phyloP scores from a whole-genome alignment of 768 basidiomycete species.

The Mycena leptocephala region DNA sequence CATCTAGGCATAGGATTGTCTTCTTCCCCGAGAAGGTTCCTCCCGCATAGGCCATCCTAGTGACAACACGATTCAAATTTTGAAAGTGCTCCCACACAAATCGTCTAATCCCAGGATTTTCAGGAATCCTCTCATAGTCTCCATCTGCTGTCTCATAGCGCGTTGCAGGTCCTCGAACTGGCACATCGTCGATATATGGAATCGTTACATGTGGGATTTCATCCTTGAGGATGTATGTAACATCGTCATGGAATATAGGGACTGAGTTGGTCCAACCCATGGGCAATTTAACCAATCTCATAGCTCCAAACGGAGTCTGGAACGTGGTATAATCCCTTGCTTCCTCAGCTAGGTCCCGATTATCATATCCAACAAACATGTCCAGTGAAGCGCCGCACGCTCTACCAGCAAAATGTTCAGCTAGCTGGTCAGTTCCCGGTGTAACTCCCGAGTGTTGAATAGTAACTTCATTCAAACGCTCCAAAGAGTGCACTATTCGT shows the following conservation, averaged over 20 bases:
- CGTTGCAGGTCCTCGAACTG: neutral
- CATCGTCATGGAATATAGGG: slow-evolving; percentile 25
- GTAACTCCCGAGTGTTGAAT: slow-evolving; percentile 35
- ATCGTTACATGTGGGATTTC: slow-evolving; percentile 26
- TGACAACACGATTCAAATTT: slow-evolving; percentile 52
- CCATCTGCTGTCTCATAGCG: slow-evolving; percentile 2
- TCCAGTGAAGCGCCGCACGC: slow-evolving; percentile 25
- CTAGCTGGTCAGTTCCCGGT: slow-evolving; percentile 23
- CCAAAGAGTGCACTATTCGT: slow-evolving; percentile 33
- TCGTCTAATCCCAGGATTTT: slow-evolving; percentile 45
- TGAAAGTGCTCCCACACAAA: slow-evolving; percentile 56
- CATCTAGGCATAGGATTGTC: no score
- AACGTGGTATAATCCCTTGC: slow-evolving; percentile 52
- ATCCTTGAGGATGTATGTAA: slow-evolving; percentile 6
- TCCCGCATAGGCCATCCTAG: slow-evolving; percentile 47
- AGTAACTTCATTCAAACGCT: slow-evolving; percentile 44
- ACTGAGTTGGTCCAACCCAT: slow-evolving; percentile 47
- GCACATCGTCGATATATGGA: slow-evolving; percentile 33
- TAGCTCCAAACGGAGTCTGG: slow-evolving; percentile 42
- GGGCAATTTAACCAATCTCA: slow-evolving; percentile 41
- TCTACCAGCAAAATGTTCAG: slow-evolving; percentile 5
- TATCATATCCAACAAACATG: slow-evolving; percentile 45
- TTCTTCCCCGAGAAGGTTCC: no score
- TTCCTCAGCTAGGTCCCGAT: slow-evolving; percentile 39
- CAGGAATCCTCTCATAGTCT: slow-evolving; percentile 35